These are phyloP conservation scores for Ilex aquifolium DNA, from an alignment of 257 asterid species.

Conservation along the genomic window DNA sequence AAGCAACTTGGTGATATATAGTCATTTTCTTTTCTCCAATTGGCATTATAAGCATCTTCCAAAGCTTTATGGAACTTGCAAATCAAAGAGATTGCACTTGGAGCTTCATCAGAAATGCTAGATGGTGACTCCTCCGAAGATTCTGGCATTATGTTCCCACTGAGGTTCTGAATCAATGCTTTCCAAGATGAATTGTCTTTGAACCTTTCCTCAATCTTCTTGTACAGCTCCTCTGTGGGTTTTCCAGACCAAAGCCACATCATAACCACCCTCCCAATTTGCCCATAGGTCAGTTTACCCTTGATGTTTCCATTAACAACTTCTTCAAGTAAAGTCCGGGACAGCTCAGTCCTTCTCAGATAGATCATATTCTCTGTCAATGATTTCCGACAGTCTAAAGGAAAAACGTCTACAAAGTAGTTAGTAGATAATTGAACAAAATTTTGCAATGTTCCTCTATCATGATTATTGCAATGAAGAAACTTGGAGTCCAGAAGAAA, in stretches of 20 bases:
- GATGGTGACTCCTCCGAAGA: slow-evolving; percentile 1
- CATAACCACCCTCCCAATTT: slow-evolving; percentile 39
- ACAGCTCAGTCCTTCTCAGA: slow-evolving; percentile 32
- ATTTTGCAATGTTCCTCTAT: slow-evolving; percentile 9
- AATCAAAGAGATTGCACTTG: slow-evolving; percentile 7
- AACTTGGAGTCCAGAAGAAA: slow-evolving; percentile 22
- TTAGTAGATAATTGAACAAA: slow-evolving; percentile 13
- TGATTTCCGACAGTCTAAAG: slow-evolving; percentile 31
- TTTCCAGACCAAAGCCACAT: slow-evolving; percentile 36
- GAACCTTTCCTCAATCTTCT: slow-evolving; percentile 15
- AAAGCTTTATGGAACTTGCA: slow-evolving; percentile 24
- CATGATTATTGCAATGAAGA: slow-evolving; percentile 10
- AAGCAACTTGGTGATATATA: slow-evolving; percentile 53
- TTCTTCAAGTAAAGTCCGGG: slow-evolving; percentile 35
- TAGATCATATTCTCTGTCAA: slow-evolving; percentile 26
- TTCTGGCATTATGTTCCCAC: not conserved
- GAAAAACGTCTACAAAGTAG: slow-evolving; percentile 37
- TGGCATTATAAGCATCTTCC: slow-evolving; percentile 22
- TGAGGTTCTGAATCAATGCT: slow-evolving; percentile 26
- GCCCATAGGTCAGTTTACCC: slow-evolving; percentile 24
- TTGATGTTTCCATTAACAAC: slow-evolving; percentile 12
- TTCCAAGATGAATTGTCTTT: slow-evolving; percentile 26
- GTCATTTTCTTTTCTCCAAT: slow-evolving; percentile 24
- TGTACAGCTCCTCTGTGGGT: slow-evolving; percentile 14
- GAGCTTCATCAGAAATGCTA: not conserved